Evolutionary conservation across 805 yeast species (phyloP), one percentile per base, ranked within the genome.

Genomic region (Ogataea populi-albae): DNA sequence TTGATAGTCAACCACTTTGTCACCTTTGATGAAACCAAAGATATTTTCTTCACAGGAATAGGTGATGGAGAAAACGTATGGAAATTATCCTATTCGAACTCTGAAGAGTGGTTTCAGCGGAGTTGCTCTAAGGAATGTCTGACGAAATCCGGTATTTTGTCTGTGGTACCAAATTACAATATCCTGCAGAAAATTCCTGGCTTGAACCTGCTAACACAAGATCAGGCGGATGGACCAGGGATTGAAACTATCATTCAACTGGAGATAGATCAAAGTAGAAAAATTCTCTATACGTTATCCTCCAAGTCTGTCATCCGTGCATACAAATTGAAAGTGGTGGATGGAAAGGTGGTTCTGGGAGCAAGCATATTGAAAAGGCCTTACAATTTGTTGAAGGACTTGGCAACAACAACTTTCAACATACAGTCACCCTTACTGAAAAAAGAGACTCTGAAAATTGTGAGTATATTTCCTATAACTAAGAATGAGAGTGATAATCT

Each of bases 31-130:
- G 61, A 65, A 28, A 79, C 93, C 1, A 83, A 86, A 30, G 88
- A 91, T 38, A 76, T 93, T 4, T 86, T 86, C 55, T 86, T 94
- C 58, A 71, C 85, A 6, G 94, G 95, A n/a, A 73, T 72, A 26
- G 77, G 81, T 15, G 87, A 85, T 46, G 91, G 88, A 2, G 63
- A 69, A 23, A 79, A 89, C 48, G 69, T 93, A 27, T 93, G 96
- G 96, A 91, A 86, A 54, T 66, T 93, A 36, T 80, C 77, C 40
- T 93, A 93, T 56, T 74, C 89, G 5, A 83, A 81, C 46, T 74
- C 83, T 17, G 93, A 87, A 31, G 81, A 86, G 36, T 91, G 96
- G 86, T 87, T 87, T 56, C 77, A 80, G 44, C 81, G 85, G 52
- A 84, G 81, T 50, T 85, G 95, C 54, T 78, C 77, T 49, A 88